Conservation (phyloP, 2,329 filamentous ascomycete genomes). For the Aspergillus neoniger region DNA sequence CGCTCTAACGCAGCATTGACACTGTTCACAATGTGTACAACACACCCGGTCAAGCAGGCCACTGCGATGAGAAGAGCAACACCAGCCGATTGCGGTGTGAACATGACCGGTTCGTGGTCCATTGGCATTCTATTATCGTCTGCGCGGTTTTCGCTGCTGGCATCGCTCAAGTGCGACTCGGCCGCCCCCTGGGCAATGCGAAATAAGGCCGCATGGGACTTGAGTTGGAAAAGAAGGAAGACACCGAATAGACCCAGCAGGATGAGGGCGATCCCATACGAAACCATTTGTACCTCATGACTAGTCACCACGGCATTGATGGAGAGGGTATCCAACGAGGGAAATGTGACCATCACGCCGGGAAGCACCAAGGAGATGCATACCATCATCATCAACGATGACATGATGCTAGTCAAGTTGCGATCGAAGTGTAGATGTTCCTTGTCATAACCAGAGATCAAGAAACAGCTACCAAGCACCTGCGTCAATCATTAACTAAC, state of each 20-base stretch:
- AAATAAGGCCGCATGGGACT: constrained; percentile 21
- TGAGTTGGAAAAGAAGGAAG: constrained; percentile 20
- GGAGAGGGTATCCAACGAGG: constrained; percentile 13
- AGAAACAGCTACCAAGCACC: constrained; percentile 20
- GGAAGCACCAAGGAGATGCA: constrained; percentile 22
- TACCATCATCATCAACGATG: constrained; percentile 23
- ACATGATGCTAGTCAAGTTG: constrained; percentile 23
- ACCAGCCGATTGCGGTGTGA: background rate
- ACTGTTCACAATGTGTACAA: constrained; percentile 14
- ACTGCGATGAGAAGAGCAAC: constrained; percentile 8
- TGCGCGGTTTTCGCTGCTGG: background rate
- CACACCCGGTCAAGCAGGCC: constrained; percentile 8
- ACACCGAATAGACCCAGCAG: constrained; percentile 12
- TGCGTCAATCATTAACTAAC: background rate
- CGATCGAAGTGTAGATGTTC: constrained; percentile 22
- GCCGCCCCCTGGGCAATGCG: background rate
- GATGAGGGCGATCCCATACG: constrained; percentile 14
- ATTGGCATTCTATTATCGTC: background rate
- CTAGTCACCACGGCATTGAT: constrained; percentile 1
- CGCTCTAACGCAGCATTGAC: constrained; percentile 5
- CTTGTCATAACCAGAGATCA: constrained; percentile 19
- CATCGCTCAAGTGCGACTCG: background rate
- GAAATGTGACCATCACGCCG: constrained; percentile 21
- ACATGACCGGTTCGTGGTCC: background rate
- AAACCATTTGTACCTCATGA: constrained; percentile 14